Evolutionary conservation across 805 yeast species (phyloP).

Genomic region (Hanseniaspora guilliermondii): DNA sequence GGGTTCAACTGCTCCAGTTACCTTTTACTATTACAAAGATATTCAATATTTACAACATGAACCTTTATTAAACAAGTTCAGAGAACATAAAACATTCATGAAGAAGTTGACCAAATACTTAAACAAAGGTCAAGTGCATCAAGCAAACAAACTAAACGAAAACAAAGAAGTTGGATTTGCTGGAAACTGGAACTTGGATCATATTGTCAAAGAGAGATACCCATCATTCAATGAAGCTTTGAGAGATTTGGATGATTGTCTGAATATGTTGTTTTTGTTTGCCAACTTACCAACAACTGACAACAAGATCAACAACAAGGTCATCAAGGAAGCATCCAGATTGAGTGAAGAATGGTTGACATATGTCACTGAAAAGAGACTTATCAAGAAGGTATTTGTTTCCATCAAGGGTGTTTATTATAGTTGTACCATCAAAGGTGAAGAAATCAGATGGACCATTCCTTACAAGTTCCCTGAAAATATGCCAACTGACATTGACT

Average conservation of each 20-base stretch:
- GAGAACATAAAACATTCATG: constrained; percentile 91
- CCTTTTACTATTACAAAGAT: constrained; percentile 88
- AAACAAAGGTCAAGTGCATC: constrained; percentile 81
- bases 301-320: constrained; percentile 52
- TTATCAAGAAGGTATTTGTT: constrained; percentile 79
- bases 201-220: constrained; percentile 85
- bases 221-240: constrained; percentile 87
- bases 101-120: constrained; percentile 79
- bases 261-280: constrained; percentile 87
- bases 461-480: constrained; percentile 96
- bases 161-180: constrained; percentile 42
- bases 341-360: constrained; percentile 94
- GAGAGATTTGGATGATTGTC: constrained; percentile 88
- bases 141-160: constrained; percentile 74
- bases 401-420: constrained; percentile 95
- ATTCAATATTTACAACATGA: constrained; percentile 91
- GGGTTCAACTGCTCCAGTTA: constrained; percentile 92
- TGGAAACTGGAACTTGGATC: constrained; percentile 64
- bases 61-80: constrained; percentile 78
- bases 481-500: constrained; percentile 87
- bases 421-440: constrained; percentile 80
- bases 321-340: constrained; percentile 77
- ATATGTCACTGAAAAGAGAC: constrained; percentile 71
- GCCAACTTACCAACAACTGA: constrained; percentile 92
- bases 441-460: constrained; percentile 88